Base-by-base conservation (phyloP, 192 early-diverging fungal genomes). In the Lunasporangiospora selenospora region DNA sequence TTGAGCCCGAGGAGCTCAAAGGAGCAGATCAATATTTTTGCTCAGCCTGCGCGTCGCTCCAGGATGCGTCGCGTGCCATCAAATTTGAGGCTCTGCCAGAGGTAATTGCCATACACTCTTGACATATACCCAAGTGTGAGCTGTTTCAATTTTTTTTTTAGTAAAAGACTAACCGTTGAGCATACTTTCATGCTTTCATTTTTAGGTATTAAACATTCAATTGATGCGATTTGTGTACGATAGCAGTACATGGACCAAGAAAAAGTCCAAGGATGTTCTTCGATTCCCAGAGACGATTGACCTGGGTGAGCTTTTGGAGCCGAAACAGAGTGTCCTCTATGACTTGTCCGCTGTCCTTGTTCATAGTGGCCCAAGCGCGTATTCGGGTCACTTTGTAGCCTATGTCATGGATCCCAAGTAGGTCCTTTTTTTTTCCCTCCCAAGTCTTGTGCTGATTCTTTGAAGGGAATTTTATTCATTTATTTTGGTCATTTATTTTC, bases 181-280 rank as follows among this genome's bases (percentile, higher is more conserved):
- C n/a, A n/a, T n/a, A n/a, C n/a, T n/a, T n/a, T n/a, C n/a, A n/a
- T n/a, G n/a, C n/a, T n/a, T n/a, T n/a, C n/a, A n/a, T n/a, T 15
- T 12, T 3, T 43, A 73, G 69, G 61, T 61, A 4, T 58, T 78
- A 7, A 78, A 65, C 18, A 53, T 78, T 18, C 77, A 78, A n/a
- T 9, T 78, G 29, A 75, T 78, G 73, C 75, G 77, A 12, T 78
- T 78, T 42, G 37, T 77, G 0, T 78, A 77, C 18, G 77, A 76
- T 27, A 43, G 3, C 23, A 15, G 10, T 3, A 67, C 65, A 1
- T 65, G 61, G 58, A 78, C 65, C 9, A 78, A 78, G 36, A 67
- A 57, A 40, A 78, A 78, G 19, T 63, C 70, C 24, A 77, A 69
- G 38, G 62, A 67, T 7, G 60, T 44, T 16, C 60, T 78, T 26